Evolutionary conservation across 1,284 basidiomycete species (phyloP).

Genomic region (Hemileia vastatrix): DNA sequence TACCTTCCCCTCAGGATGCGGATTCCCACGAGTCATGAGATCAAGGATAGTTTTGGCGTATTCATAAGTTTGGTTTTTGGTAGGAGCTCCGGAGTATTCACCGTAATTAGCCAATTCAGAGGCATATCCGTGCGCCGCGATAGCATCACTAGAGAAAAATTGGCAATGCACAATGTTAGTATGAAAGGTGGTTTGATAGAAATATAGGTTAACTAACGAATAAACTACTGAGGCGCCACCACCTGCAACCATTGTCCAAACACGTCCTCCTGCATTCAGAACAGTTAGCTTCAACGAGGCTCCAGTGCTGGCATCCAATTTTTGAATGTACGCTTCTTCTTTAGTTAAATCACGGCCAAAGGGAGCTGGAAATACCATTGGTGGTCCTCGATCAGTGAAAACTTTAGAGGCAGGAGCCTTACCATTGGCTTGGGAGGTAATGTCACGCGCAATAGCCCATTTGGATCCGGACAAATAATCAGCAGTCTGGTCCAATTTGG

Average conservation of each 20-base stretch:
- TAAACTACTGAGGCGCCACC: slow-evolving; percentile 67
- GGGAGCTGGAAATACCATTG: slow-evolving; percentile 81
- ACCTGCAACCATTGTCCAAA: slow-evolving; percentile 99
- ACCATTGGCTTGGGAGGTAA: slow-evolving; percentile 60
- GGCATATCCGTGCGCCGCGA: slow-evolving; percentile 91
- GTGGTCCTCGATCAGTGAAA: slow-evolving; percentile 83
- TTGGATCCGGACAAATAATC: slow-evolving; percentile 97
- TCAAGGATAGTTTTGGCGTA: slow-evolving; percentile 99
- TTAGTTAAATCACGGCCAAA: slow-evolving; percentile 97
- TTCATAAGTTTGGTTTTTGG: slow-evolving; percentile 97
- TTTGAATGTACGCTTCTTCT: slow-evolving; percentile 99
- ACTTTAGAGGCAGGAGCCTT: slow-evolving; percentile 51
- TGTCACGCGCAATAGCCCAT: slow-evolving; percentile 96
- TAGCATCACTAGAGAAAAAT: slow-evolving; percentile 69
- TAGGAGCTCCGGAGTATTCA: slow-evolving; percentile 97
- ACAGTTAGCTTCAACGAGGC: slow-evolving; percentile 97
- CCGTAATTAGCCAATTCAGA: slow-evolving; percentile 99
- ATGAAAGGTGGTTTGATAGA: not conserved
- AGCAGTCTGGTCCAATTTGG: slow-evolving; percentile 97
- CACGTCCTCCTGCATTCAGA: slow-evolving; percentile 82
- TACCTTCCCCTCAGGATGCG: slow-evolving; percentile 80
- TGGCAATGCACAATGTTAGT: slow-evolving; percentile 38
- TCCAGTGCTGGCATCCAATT: slow-evolving; percentile 91
- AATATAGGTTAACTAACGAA: slow-evolving; percentile 38
- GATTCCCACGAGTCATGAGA: slow-evolving; percentile 81